Evolutionary conservation across 2,329 filamentous ascomycete species (phyloP), one percentile per base, ranked within the genome.

Genomic region (Chaetomiaceae sp.): DNA sequence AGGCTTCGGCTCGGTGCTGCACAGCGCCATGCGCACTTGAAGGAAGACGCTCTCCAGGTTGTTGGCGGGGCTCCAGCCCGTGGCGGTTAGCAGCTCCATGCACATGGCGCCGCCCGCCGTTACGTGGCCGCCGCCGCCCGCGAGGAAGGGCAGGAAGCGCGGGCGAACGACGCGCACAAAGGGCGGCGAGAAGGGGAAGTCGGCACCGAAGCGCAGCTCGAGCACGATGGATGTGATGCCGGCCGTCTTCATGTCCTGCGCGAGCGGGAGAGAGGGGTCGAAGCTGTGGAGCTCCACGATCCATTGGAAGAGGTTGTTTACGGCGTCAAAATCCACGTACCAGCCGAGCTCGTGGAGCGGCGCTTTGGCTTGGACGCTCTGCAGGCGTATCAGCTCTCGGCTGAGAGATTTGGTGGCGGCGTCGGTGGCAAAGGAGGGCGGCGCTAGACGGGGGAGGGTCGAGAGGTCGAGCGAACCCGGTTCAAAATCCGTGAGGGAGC

Each of bases 221-320:
- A 94, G 65, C 0, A 95, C 81, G 32, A 95, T 70, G 59, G 86
- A 89, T 18, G 72, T 76, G 47, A 84, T 56, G 0, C 71, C 72
- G 1, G 69, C 71, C 2, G 62, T 57, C 61, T 82, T 79, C 79
- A 95, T 88, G 59, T 95, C 89, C 43, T 75, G 61, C 0, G 85
- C 82, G 1, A 96, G 70, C 1, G 85, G 86, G 0, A 93, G 71
- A 1, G 68, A 62, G 0, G 68, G 53, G 19, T 88, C 83, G 58
- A 95, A 95, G 35, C 83, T 87, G 62, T 95, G 90, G 1, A 96
- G 70, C 62, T 95, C 86, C 6, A 94, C 81, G 48, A 95, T 88
- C 89, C 89, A 95, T 59, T 94, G 88, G 59, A 93, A 95, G 51
- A 89, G 73, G 58, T 90, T 94, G 18, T 69, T 75, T 30, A 90